A percentile compares a stretch with the other conserved stretches of the same genome.
Evolutionary conservation across 75 land plant genomes (phyloP).

Genomic region (Cupressus sempervirens): DNA sequence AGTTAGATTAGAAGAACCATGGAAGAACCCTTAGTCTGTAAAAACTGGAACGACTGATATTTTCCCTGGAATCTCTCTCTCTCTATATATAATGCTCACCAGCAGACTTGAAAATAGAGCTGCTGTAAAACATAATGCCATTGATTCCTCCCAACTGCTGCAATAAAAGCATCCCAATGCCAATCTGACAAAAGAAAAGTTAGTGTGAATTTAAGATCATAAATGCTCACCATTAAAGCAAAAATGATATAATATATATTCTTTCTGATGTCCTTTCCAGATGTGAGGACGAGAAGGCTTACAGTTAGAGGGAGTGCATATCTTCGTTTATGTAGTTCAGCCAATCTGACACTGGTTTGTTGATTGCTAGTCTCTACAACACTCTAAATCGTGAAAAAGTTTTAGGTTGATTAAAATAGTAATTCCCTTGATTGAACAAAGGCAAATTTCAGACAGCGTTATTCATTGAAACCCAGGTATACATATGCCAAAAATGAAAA

Average conservation of each 20-base stretch:
- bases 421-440: background rate
- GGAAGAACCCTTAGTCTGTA: background rate
- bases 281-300: background rate
- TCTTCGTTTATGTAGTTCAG: constrained; percentile 9
- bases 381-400: background rate
- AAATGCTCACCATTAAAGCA: background rate
- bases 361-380: constrained; percentile 6
- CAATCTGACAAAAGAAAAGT: constrained; percentile 44
- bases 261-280: background rate
- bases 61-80: no score
- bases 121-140: constrained; percentile 82
- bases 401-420: background rate
- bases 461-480: background rate
- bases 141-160: constrained; percentile 91
- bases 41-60: no score
- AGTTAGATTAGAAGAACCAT: background rate
- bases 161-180: constrained; percentile 72
- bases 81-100: constrained; percentile 34
- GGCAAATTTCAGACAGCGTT: background rate
- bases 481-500: background rate
- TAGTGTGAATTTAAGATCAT: background rate
- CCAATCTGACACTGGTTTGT: background rate
- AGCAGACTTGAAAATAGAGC: constrained; percentile 74
- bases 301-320: constrained; percentile 14
- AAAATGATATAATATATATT: background rate